A percentile compares a stretch with the other conserved stretches of the same genome.
Conservation (phyloP, 345 rosid species). For the Trapa bicornis region DNA sequence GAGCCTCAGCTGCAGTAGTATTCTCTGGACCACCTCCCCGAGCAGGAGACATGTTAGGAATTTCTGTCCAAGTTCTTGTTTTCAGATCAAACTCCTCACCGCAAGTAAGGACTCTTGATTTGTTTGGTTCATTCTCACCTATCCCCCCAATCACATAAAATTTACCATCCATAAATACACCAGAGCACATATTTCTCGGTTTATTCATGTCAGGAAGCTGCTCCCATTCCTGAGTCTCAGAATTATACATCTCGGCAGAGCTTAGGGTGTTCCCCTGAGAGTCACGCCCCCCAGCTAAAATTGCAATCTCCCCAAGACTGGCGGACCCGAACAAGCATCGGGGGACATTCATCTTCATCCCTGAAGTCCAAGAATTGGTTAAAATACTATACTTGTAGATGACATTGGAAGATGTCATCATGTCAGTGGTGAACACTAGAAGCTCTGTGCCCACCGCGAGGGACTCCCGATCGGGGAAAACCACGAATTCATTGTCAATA, state of each 20-base stretch:
- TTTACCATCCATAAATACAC: conserved; percentile 81
- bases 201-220: conserved; percentile 64
- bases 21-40: conserved; percentile 38
- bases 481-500: conserved; percentile 58
- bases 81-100: conserved; percentile 79
- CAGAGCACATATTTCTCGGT: conserved; percentile 87
- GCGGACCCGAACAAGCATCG: conserved; percentile 95
- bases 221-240: conserved; percentile 57
- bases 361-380: conserved; percentile 72
- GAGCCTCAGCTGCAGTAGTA: conserved; percentile 70
- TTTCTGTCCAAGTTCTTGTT: conserved; percentile 55
- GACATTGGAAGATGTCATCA: conserved; percentile 36
- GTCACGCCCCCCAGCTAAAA: conserved; percentile 85
- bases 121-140: conserved; percentile 36
- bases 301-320: conserved; percentile 73
- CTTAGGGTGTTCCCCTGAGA: conserved; percentile 44
- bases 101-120: conserved; percentile 34
- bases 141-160: conserved; percentile 86
- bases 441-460: conserved; percentile 91
- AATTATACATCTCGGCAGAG: conserved; percentile 79
- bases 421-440: conserved; percentile 72
- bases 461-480: conserved; percentile 73
- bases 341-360: conserved; percentile 67
- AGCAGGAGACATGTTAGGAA: conserved; percentile 72
- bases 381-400: conserved; percentile 79